Base-by-base conservation (phyloP, 2,329 filamentous ascomycete genomes). In the Arachnopeziza araneosa region DNA sequence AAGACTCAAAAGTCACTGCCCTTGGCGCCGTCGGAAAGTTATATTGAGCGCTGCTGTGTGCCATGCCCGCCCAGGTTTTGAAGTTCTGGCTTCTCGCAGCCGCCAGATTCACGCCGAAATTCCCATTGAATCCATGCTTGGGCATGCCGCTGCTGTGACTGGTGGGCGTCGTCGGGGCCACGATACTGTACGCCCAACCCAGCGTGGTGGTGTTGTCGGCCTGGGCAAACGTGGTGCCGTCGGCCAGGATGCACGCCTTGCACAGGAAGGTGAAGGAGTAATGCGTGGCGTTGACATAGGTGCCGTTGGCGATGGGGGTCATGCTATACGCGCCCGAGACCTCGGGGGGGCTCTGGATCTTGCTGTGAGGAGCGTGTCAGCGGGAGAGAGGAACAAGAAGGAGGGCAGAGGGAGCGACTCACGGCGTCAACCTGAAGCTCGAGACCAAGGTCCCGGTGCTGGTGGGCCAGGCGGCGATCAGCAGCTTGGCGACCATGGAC, bases 201-300 rank as follows among this genome's bases (percentile, higher is more conserved):
- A 66, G 51, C 14, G 51, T 50, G 22, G 55, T 60, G 6, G 52
- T 54, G 10, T 24, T 56, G 14, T 55, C 48, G 12, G 54, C 53
- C 0, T 52, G 26, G 4, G 57, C 68, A 2, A 73, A 74, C 6
- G 54, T 74, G 4, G 72, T 73, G 14, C 68, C 64, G 58, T 75
- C 74, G 5, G 69, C 69, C 21, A 70, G 69, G 59, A 78, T 70
- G 59, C 78, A 80, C 12, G 73, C 73, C 52, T 74, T 70, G 66
- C 81, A 84, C 48, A 83, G 75, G 70, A 83, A 83, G 0, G 81
- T 83, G 63, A 79, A 81, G 1, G 78, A 78, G 67, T 77, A 78
- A 63, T 82, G 78, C 1, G 80, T 83, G 62, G 71, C 72, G 73
- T 83, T 83, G 60, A 81, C 70, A 24, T 78, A 81, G 1, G 79